Evolutionary conservation across 2,329 filamentous ascomycete genomes (phyloP), one percentile per base, ranked within the genome.

Genomic region (Colletotrichum eleusines): DNA sequence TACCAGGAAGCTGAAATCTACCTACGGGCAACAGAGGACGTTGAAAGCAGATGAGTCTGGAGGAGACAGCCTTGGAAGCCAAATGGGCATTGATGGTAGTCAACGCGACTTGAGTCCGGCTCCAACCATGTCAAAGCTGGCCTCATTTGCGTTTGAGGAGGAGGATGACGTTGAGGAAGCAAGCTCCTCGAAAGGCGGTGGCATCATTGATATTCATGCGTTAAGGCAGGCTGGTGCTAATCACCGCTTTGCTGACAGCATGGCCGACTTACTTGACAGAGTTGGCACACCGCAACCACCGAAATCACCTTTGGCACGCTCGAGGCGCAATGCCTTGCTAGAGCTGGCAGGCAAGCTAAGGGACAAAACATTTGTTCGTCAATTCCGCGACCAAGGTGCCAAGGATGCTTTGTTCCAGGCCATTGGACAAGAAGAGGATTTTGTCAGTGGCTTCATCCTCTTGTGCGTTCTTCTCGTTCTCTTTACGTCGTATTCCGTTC

Each of bases 301-400:
- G 0, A 81, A 79, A 35, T 75, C 77, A 20, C 82, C 84, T 44
- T 78, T 84, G 8, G 82, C 83, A 4, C 88, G 88, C 0, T 82
- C 88, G 75, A 83, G 90, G 73, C 84, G 89, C 63, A 85, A 86
- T 63, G 88, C 88, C 1, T 80, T 92, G 51, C 79, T 91, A 5
- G 89, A 92, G 73, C 78, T 92, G 51, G 86, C 86, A 1, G 83
- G 86, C 54, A 90, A 89, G 75, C 82, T 91, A 51, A 85, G 87
- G 59, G 83, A 91, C 60, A 90, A 90, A 75, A 84, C 84, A 0
- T 94, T 93, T 75, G 83, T 89, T 35, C 84, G 85, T 23, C 90
- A 92, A 72, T 94, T 97, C 75, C 86, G 92, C 26, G 91, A 94
- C 72, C 91, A 94, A 74, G 89, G 90, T 8, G 89, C 92, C 66